Conservation (phyloP, 208 protist genomes). For the Crithidia thermophila region DNA sequence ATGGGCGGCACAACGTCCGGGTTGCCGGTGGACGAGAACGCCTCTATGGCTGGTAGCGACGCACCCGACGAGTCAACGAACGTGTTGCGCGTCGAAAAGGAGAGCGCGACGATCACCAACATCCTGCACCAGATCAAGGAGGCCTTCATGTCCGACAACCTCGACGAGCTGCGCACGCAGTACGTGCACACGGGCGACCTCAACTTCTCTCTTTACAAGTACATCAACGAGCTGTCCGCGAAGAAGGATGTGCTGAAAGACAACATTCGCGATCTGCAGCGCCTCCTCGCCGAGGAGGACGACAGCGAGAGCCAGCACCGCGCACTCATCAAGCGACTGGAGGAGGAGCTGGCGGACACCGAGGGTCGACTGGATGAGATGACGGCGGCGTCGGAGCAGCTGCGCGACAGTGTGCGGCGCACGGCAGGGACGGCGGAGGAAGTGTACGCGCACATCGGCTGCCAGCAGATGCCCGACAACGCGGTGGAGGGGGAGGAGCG, state of each 20-base stretch:
- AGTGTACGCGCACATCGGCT: constrained; percentile 77
- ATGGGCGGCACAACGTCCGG: constrained; percentile 11
- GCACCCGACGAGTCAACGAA: constrained; percentile 31
- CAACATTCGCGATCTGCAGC: constrained; percentile 83
- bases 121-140: constrained; percentile 85
- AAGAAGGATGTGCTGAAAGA: constrained; percentile 89
- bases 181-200: constrained; percentile 92
- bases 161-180: constrained; percentile 80
- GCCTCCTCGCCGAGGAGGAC: constrained; percentile 83
- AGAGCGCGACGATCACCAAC: constrained; percentile 65
- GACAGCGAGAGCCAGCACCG: constrained; percentile 75
- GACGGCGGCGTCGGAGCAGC: constrained; percentile 40
- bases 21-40: constrained; percentile 16
- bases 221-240: constrained; percentile 95
- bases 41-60: constrained; percentile 30
- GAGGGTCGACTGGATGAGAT: constrained; percentile 84
- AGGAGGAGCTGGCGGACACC: constrained; percentile 86
- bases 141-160: constrained; percentile 78
- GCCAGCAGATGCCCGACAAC: constrained; percentile 32
- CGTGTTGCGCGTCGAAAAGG: constrained; percentile 49
- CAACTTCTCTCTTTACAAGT: constrained; percentile 97
- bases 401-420: constrained; percentile 63
- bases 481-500: constrained; percentile 25
- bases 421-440: constrained; percentile 80
- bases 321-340: constrained; percentile 85